A percentile compares a stretch with the other conserved stretches of the same genome.
phyloP scores from a whole-genome alignment of 2,329 filamentous ascomycete species.

The Stenocarpella maydis region DNA sequence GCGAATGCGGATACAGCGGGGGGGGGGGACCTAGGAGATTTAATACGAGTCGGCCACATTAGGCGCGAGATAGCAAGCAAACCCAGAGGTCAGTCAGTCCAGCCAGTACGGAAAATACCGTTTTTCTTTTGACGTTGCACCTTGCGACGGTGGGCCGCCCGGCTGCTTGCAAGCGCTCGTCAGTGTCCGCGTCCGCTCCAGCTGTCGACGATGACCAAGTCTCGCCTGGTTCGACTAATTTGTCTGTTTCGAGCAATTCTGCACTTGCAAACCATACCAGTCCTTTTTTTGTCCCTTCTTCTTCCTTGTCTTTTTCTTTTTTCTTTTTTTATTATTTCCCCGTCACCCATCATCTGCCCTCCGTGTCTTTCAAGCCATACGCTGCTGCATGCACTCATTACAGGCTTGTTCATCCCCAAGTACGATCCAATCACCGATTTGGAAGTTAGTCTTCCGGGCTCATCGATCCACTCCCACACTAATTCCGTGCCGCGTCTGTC shows the following conservation, averaged over 20 bases:
- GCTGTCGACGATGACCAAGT: not conserved
- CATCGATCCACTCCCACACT: constrained; percentile 6
- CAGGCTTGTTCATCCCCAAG: constrained; percentile 7
- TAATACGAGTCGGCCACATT: constrained; percentile 20
- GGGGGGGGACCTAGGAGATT: constrained; percentile 1
- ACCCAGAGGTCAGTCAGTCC: constrained; percentile 18
- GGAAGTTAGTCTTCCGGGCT: constrained; percentile 17
- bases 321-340: not conserved
- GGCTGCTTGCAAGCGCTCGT: not conserved
- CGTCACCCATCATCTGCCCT: too few relatives aligned
- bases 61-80: not conserved
- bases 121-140: not conserved
- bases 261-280: not conserved
- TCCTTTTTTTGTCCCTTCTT: too few relatives aligned
- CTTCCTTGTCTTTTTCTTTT: not conserved
- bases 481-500: constrained; percentile 17
- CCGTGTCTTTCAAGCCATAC: not conserved
- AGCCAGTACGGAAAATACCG: not conserved
- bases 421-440: constrained; percentile 17
- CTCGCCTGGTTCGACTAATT: too few relatives aligned
- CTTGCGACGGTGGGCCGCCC: not conserved
- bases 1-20: constrained; percentile 21
- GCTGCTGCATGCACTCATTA: not conserved
- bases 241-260: not conserved
- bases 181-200: not conserved